Conservation (phyloP, 2,329 filamentous ascomycete genomes). For the Cytospora chrysosperma region DNA sequence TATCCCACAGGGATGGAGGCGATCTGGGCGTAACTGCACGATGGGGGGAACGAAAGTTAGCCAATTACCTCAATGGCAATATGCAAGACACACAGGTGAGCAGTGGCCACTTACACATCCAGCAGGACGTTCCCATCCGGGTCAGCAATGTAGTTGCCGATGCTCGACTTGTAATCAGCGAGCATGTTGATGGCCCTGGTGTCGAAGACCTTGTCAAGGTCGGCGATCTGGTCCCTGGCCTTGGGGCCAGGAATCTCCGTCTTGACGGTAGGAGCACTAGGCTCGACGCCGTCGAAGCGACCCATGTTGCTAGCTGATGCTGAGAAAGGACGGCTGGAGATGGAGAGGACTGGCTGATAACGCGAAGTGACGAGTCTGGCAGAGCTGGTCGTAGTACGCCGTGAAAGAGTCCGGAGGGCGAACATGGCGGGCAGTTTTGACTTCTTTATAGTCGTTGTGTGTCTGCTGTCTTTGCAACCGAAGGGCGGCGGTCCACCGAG, state of each 20-base stretch:
- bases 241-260: conserved; percentile 73
- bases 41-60: conserved; percentile 9
- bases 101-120: conserved; percentile 61
- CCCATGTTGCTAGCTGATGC: conserved; percentile 26
- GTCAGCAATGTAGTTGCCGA: conserved; percentile 79
- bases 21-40: conserved; percentile 76
- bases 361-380: conserved; percentile 20
- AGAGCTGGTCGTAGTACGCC: conserved; percentile 20
- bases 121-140: conserved; percentile 69
- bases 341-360: conserved; percentile 16
- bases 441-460: conserved; percentile 18
- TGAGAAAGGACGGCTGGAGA: conserved; percentile 29
- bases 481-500: background rate
- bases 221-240: conserved; percentile 65
- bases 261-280: conserved; percentile 52
- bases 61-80: background rate
- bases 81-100: background rate
- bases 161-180: conserved; percentile 69
- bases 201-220: conserved; percentile 79
- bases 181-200: conserved; percentile 84
- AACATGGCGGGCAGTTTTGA: conserved; percentile 15
- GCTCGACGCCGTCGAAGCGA: conserved; percentile 40
- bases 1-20: conserved; percentile 90
- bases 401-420: conserved; percentile 22
- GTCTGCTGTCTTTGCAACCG: background rate